phyloP scores from a whole-genome alignment of 2,329 filamentous ascomycete genomes.

The Paecilomyces sp. region DNA sequence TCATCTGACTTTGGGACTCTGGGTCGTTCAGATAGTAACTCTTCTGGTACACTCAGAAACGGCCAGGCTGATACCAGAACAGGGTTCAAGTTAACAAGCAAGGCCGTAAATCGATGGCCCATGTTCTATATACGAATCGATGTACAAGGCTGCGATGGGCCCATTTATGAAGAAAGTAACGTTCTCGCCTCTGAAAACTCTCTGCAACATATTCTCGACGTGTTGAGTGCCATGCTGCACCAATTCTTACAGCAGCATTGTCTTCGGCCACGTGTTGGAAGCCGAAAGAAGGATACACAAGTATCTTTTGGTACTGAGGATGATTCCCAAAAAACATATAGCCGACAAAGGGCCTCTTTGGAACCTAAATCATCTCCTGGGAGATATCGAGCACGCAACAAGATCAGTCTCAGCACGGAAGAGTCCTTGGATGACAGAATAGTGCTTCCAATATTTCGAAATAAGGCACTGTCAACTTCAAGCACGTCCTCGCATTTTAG shows the following conservation, averaged over 20 bases:
- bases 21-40: slow-evolving; percentile 37
- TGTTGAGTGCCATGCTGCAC: slow-evolving; percentile 61
- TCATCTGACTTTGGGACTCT: slow-evolving; percentile 67
- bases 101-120: slow-evolving; percentile 72
- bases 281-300: slow-evolving; percentile 9
- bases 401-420: slow-evolving; percentile 9
- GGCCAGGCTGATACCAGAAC: slow-evolving; percentile 34
- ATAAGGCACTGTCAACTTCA: slow-evolving; percentile 1
- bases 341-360: not conserved
- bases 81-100: slow-evolving; percentile 48
- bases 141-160: slow-evolving; percentile 34
- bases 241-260: slow-evolving; percentile 70
- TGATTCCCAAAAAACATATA: slow-evolving; percentile 2
- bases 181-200: slow-evolving; percentile 30
- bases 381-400: not conserved
- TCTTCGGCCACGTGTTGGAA: slow-evolving; percentile 49
- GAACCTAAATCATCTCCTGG: not conserved
- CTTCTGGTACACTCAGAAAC: slow-evolving; percentile 27
- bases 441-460: slow-evolving; percentile 22
- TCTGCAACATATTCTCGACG: slow-evolving; percentile 52
- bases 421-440: slow-evolving; percentile 17
- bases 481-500: slow-evolving; percentile 19
- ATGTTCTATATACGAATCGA: slow-evolving; percentile 77
- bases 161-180: slow-evolving; percentile 27
- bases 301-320: not conserved